Conservation (phyloP, 1,139 yeast genomes). For the Geotrichum candidum region DNA sequence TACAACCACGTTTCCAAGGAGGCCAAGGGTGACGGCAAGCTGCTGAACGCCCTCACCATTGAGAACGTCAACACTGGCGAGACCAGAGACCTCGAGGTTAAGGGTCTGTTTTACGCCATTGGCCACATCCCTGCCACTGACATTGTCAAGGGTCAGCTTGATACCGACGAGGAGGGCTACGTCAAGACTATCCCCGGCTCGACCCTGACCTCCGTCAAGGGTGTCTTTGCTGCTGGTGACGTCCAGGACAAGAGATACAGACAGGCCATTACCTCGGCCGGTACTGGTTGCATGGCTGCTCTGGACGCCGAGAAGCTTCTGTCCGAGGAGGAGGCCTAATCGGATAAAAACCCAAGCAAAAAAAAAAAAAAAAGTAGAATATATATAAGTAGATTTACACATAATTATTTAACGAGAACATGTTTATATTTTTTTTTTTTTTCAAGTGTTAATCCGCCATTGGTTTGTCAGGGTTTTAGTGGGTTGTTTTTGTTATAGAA, state of each 20-base stretch:
- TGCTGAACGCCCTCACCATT: slow-evolving; percentile 35
- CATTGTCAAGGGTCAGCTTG: slow-evolving; percentile 69
- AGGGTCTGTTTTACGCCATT: slow-evolving; percentile 94
- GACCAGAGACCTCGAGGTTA: slow-evolving; percentile 63
- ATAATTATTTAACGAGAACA: not conserved
- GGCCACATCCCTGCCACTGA: slow-evolving; percentile 96
- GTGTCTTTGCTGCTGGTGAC: slow-evolving; percentile 98
- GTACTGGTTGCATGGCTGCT: slow-evolving; percentile 99
- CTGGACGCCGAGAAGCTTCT: slow-evolving; percentile 85
- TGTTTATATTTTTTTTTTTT: not conserved
- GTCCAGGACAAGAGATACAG: slow-evolving; percentile 95
- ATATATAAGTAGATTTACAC: not conserved
- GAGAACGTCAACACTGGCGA: slow-evolving; percentile 70
- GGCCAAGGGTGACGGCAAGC: slow-evolving; percentile 88
- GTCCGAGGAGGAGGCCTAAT: slow-evolving; percentile 53
- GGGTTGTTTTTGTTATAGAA: not conserved
- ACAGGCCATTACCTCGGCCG: slow-evolving; percentile 99
- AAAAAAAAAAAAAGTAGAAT: not conserved
- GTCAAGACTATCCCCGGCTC: slow-evolving; percentile 85
- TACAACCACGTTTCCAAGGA: slow-evolving; percentile 82
- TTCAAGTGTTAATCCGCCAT: not conserved
- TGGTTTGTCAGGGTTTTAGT: not conserved
- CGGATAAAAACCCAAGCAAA: not conserved
- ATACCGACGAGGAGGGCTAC: slow-evolving; percentile 84
- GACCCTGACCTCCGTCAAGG: slow-evolving; percentile 77